These are phyloP conservation scores for Papiliotrema flavescens DNA, from an alignment of 1,284 basidiomycete genomes.

Conservation along the genomic window DNA sequence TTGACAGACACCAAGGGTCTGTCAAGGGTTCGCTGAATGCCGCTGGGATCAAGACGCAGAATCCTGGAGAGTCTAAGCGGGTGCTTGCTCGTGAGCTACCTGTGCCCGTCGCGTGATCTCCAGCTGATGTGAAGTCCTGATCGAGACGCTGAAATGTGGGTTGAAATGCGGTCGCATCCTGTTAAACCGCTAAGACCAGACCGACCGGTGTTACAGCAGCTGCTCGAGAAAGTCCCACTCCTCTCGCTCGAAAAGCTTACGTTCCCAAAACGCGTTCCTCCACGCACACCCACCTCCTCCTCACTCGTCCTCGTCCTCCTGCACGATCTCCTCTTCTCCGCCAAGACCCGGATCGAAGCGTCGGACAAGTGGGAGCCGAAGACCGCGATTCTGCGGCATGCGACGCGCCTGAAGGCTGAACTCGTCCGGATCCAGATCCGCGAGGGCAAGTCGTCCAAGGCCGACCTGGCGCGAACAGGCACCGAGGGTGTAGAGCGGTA, in stretches of 20 bases:
- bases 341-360: constrained; percentile 69
- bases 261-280: constrained; percentile 52
- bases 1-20: constrained; percentile 80
- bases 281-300: constrained; percentile 50
- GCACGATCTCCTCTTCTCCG: constrained; percentile 76
- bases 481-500: constrained; percentile 66
- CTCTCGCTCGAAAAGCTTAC: constrained; percentile 69
- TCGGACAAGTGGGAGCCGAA: constrained; percentile 78
- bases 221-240: constrained; percentile 67
- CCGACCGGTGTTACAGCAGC: constrained; percentile 49
- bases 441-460: constrained; percentile 62
- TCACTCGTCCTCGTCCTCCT: constrained; percentile 77
- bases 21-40: constrained; percentile 54
- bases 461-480: constrained; percentile 57
- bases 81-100: constrained; percentile 43
- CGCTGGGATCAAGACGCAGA: constrained; percentile 58
- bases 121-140: constrained; percentile 64
- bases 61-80: constrained; percentile 66
- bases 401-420: constrained; percentile 80
- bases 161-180: not conserved
- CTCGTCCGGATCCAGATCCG: constrained; percentile 79
- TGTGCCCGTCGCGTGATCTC: not conserved
- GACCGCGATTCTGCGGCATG: constrained; percentile 74
- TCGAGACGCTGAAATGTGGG: constrained; percentile 88
- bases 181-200: constrained; percentile 37